These are phyloP conservation scores for Apiospora marii DNA, from an alignment of 2,329 filamentous ascomycete species.

Conservation along the genomic window DNA sequence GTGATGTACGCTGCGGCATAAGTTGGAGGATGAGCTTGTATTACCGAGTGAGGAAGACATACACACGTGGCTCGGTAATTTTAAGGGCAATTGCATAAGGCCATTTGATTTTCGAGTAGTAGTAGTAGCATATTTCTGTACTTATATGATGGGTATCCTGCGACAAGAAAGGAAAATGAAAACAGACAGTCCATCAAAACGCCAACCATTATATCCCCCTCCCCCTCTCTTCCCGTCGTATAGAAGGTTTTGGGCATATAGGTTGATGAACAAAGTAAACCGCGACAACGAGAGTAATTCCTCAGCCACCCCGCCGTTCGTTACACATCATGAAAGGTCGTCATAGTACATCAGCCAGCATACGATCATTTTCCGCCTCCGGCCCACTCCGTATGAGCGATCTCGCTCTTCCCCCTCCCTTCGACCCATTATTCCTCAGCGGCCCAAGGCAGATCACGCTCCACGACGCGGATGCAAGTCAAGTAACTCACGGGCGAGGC, in stretches of 20 bases:
- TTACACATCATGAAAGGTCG: constrained; percentile 14
- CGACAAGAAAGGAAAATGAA: constrained; percentile 14
- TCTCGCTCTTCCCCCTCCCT: not conserved
- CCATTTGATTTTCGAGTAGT: constrained; percentile 14
- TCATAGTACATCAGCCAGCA: constrained; percentile 19
- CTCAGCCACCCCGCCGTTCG: not conserved
- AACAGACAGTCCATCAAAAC: constrained; percentile 2
- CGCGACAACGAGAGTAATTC: not conserved
- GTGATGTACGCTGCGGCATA: not conserved
- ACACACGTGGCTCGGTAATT: not conserved
- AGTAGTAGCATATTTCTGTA: constrained; percentile 21
- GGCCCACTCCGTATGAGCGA: not conserved
- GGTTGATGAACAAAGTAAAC: not conserved
- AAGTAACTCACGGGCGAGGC: constrained; percentile 34
- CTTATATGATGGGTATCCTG: constrained; percentile 28
- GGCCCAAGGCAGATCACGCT: constrained; percentile 44
- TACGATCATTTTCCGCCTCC: not conserved
- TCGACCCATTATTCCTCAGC: constrained; percentile 34
- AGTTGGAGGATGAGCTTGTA: not conserved
- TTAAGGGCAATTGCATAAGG: not conserved
- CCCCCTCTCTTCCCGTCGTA: not conserved
- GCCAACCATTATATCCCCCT: constrained; percentile 3
- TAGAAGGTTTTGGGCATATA: not conserved
- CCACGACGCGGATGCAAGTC: constrained; percentile 42
- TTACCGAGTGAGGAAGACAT: not conserved